These are phyloP conservation scores for Cyclocybe aegerita DNA, from an alignment of 768 basidiomycete species.

Conservation along the genomic window DNA sequence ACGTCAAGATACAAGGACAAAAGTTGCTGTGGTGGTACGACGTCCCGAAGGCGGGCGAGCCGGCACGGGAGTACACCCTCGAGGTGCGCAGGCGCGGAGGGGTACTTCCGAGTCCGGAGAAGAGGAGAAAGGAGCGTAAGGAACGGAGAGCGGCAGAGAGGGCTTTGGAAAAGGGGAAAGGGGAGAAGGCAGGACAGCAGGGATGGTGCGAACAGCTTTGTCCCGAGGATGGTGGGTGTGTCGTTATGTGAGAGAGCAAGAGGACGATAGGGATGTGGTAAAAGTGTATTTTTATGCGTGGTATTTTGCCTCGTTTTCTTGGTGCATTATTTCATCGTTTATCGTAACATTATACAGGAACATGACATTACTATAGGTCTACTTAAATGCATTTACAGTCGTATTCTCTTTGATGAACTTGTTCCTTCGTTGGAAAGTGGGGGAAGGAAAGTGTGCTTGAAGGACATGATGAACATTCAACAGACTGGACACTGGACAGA, in stretches of 20 bases:
- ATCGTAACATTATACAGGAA: too few species aligned
- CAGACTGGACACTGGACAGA: too few species aligned
- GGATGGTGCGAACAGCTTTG: conserved; percentile 18
- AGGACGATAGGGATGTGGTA: too few species aligned
- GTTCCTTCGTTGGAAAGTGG: too few species aligned
- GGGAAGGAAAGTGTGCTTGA: too few species aligned
- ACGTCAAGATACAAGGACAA: conserved; percentile 47
- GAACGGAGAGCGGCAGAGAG: neutral
- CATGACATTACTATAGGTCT: too few species aligned
- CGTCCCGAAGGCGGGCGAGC: conserved; percentile 32
- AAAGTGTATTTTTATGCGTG: too few species aligned
- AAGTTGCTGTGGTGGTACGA: conserved; percentile 55
- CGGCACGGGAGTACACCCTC: conserved; percentile 32
- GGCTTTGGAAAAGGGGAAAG: too few species aligned
- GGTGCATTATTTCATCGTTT: neutral
- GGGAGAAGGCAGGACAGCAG: neutral
- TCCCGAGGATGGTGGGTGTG: conserved; percentile 18
- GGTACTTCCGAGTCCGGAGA: conserved; percentile 19
- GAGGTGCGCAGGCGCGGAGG: conserved; percentile 31
- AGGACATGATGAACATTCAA: too few species aligned
- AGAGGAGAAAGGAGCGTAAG: conserved; percentile 3
- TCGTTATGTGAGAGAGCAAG: conserved; percentile 13
- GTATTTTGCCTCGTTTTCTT: neutral
- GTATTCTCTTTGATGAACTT: too few species aligned
- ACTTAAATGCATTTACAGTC: too few species aligned